Conservation (phyloP, 1,139 yeast species). For the Debaryomyces sp. region DNA sequence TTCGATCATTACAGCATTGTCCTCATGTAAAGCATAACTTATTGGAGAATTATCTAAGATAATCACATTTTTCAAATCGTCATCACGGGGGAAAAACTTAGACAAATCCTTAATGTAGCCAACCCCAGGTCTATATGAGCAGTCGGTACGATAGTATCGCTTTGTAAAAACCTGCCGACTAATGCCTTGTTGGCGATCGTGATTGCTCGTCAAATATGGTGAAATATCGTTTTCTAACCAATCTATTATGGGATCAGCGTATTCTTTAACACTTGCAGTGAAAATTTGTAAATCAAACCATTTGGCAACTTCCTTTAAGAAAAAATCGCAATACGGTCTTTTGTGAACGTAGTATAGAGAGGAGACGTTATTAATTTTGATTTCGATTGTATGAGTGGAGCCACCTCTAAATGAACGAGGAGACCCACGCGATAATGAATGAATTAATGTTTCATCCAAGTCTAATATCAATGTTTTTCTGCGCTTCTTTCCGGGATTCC, state of each 20-base stretch:
- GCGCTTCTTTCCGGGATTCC: slow-evolving; percentile 42
- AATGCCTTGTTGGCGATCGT: slow-evolving; percentile 14
- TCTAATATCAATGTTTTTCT: slow-evolving; percentile 73
- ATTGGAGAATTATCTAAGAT: slow-evolving; percentile 92
- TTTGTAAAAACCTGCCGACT: slow-evolving; percentile 43
- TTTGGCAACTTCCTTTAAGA: slow-evolving; percentile 71
- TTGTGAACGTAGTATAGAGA: slow-evolving; percentile 89
- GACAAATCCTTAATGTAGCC: slow-evolving; percentile 89
- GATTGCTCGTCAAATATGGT: neutral
- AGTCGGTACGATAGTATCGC: slow-evolving; percentile 78
- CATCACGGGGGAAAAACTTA: slow-evolving; percentile 43
- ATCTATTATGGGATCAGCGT: slow-evolving; percentile 96
- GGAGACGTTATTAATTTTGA: slow-evolving; percentile 67
- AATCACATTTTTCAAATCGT: slow-evolving; percentile 70
- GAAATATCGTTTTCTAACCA: slow-evolving; percentile 60
- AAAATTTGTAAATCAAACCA: slow-evolving; percentile 92
- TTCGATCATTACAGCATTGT: slow-evolving; percentile 89
- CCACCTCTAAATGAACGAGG: slow-evolving; percentile 48
- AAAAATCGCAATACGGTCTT: slow-evolving; percentile 88
- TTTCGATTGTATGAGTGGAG: slow-evolving; percentile 80
- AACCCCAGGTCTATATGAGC: slow-evolving; percentile 73
- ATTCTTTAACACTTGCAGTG: slow-evolving; percentile 93
- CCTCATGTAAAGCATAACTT: slow-evolving; percentile 79
- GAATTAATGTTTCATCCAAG: slow-evolving; percentile 91
- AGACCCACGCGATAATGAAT: slow-evolving; percentile 73